phyloP scores from a whole-genome alignment of 148 eudicot genomes.

The Rhododendron kiyosumense region DNA sequence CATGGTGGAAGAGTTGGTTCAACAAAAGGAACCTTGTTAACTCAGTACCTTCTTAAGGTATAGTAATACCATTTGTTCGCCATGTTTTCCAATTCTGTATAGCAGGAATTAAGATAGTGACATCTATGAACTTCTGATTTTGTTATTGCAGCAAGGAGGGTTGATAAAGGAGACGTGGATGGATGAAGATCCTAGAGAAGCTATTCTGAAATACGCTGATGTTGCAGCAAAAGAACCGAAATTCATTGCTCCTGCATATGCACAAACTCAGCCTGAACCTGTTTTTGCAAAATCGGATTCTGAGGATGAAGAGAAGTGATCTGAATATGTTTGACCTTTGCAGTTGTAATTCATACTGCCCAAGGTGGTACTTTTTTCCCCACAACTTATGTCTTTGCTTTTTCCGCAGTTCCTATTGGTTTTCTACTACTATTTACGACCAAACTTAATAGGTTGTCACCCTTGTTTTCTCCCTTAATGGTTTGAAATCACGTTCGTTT shows the following conservation, averaged over 20 bases:
- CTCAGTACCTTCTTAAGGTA: slow-evolving; percentile 98
- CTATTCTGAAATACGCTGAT: slow-evolving; percentile 88
- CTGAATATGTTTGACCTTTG: background rate
- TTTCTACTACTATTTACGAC: background rate
- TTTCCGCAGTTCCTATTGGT: background rate
- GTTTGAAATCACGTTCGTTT: background rate
- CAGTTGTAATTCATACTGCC: background rate
- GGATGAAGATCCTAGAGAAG: slow-evolving; percentile 99
- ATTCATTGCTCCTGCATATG: slow-evolving; percentile 91
- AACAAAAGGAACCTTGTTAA: slow-evolving; percentile 88
- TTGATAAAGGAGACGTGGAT: slow-evolving; percentile 96
- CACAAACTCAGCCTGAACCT: slow-evolving; percentile 78
- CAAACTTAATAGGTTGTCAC: background rate
- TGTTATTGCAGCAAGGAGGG: slow-evolving; percentile 84
- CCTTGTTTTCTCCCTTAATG: background rate
- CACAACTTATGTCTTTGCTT: background rate
- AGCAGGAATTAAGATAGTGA: background rate
- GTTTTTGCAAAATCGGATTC: slow-evolving; percentile 76
- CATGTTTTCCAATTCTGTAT: background rate
- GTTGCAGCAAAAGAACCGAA: slow-evolving; percentile 91
- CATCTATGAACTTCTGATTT: background rate
- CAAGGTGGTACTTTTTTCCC: background rate
- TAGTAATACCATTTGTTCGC: background rate
- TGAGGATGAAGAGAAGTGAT: slow-evolving; percentile 71
- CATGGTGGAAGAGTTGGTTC: slow-evolving; percentile 94